Conservation (phyloP, 495 filamentous ascomycete genomes). For the Trichoderma erinaceum region DNA sequence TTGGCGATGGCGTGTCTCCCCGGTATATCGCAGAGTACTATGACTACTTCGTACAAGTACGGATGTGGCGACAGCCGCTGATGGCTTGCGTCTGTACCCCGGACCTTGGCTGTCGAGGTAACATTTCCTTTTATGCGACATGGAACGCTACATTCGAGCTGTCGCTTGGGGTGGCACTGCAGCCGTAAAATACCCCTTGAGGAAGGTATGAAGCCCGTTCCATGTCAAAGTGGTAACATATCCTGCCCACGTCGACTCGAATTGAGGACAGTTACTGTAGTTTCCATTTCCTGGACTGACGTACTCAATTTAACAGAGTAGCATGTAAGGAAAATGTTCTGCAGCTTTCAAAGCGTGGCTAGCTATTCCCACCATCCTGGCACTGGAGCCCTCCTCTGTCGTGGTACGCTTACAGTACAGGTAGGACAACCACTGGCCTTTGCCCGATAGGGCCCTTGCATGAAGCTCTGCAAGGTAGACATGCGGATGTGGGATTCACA, state of each 20-base stretch:
- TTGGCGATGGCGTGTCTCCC: background rate
- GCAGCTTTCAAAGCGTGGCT: background rate
- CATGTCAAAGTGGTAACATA: constrained; percentile 3
- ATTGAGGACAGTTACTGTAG: background rate
- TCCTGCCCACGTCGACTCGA: background rate
- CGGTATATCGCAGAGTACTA: background rate
- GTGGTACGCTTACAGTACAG: background rate
- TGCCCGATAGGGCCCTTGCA: constrained; percentile 7
- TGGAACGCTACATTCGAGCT: constrained; percentile 12
- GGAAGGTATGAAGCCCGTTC: constrained; percentile 4
- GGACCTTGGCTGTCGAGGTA: constrained; percentile 7
- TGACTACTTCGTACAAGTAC: too few species aligned
- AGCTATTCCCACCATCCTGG: background rate
- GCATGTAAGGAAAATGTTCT: background rate
- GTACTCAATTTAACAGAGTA: background rate
- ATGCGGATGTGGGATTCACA: constrained; percentile 8
- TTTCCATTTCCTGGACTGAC: background rate
- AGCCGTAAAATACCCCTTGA: constrained; percentile 12
- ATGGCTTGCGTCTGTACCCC: constrained; percentile 3
- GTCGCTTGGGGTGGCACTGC: background rate
- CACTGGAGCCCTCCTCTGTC: background rate
- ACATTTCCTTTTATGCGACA: constrained; percentile 9
- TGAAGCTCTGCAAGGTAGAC: background rate
- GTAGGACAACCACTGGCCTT: background rate
- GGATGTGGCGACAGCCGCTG: background rate